Conservation (phyloP, 2,329 filamentous ascomycete species). For the Neopestalotiopsis clavispora region DNA sequence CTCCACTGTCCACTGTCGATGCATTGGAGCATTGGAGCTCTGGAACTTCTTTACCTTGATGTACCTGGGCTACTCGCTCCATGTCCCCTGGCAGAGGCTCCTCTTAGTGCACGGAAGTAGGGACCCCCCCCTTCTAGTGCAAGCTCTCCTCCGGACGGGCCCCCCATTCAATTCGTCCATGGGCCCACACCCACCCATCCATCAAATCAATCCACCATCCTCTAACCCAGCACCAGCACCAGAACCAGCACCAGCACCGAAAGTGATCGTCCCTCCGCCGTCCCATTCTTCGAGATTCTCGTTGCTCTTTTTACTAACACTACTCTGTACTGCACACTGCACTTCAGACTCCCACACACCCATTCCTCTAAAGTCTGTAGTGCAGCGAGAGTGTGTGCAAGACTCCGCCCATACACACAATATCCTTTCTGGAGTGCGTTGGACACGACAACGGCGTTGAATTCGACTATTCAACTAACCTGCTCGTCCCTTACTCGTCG, state of each 20-base stretch:
- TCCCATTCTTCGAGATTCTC: neutral
- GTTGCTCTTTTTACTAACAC: neutral
- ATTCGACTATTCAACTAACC: neutral
- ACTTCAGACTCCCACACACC: neutral
- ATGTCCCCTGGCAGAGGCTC: neutral
- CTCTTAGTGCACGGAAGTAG: neutral
- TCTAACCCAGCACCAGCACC: too few relatives aligned
- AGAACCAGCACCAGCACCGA: neutral
- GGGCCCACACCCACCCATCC: neutral
- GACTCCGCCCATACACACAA: too few relatives aligned
- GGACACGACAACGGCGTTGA: neutral
- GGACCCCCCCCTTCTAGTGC: neutral
- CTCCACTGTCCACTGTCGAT: neutral
- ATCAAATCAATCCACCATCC: too few relatives aligned
- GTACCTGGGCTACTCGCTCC: neutral
- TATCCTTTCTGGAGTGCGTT: conserved; percentile 2
- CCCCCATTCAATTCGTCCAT: neutral
- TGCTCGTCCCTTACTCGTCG: neutral
- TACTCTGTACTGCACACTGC: neutral
- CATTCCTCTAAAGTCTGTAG: neutral
- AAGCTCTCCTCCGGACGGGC: neutral
- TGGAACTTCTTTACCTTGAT: neutral
- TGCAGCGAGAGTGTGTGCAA: neutral
- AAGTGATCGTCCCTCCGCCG: neutral
- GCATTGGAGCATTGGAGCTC: neutral